Percentiles rank a stretch among this genome's conserved stretches.
phyloP scores from a whole-genome alignment of 148 eudicot species.

The Cornus kousa region DNA sequence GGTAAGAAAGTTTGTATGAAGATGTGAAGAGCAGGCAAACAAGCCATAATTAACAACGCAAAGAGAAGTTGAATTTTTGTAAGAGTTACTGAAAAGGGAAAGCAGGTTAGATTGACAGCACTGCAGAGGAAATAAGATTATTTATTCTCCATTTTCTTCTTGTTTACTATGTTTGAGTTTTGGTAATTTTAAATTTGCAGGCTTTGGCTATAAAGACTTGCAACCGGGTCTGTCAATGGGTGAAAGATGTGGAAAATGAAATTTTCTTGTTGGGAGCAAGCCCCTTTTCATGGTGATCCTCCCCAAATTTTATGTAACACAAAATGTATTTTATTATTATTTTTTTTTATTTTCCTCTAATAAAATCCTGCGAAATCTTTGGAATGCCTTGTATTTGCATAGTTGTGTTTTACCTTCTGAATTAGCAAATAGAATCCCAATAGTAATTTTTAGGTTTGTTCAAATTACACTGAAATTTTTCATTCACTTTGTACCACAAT shows the following conservation, averaged over 20 bases:
- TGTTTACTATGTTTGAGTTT: not conserved
- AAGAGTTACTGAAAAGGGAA: too few relatives aligned
- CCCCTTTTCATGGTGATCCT: slow-evolving; percentile 81
- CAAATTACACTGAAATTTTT: not conserved
- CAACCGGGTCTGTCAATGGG: slow-evolving; percentile 94
- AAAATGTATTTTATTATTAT: slow-evolving; percentile 16
- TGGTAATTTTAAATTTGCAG: slow-evolving; percentile 43
- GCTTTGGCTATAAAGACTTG: slow-evolving; percentile 91
- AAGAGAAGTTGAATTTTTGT: not conserved
- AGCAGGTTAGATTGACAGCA: too few relatives aligned
- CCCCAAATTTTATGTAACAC: slow-evolving; percentile 3
- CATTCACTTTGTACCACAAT: not conserved
- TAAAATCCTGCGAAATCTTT: slow-evolving; percentile 6
- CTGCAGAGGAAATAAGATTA: not conserved
- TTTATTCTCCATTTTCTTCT: not conserved
- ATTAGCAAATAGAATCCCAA: not conserved
- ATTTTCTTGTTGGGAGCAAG: slow-evolving; percentile 89
- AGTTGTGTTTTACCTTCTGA: not conserved
- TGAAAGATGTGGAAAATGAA: slow-evolving; percentile 91
- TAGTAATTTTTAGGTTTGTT: not conserved
- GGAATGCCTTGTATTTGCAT: not conserved
- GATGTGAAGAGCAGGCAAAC: not conserved
- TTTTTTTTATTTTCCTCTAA: not conserved
- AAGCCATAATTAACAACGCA: not conserved
- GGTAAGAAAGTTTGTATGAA: not conserved